phyloP scores from a whole-genome alignment of 192 early-diverging fungal species.

The Rhizophagus sp. region DNA sequence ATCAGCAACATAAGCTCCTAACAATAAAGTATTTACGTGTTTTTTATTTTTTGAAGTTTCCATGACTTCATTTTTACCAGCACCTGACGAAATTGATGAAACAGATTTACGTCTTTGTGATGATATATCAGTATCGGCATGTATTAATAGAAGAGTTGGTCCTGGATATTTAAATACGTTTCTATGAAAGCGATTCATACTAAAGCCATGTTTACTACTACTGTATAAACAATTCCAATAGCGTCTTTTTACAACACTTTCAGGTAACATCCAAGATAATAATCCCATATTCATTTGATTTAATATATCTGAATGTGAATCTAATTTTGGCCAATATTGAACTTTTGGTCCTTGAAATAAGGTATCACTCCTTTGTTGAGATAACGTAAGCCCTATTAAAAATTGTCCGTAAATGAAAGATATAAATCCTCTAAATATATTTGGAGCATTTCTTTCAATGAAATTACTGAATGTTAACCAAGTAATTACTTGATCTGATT shows the following conservation, averaged over 20 bases:
- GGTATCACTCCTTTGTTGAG: slow-evolving; percentile 2
- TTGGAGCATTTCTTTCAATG: slow-evolving; percentile 39
- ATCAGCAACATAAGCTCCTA: slow-evolving; percentile 53
- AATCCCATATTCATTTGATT: slow-evolving; percentile 39
- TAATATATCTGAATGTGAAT: slow-evolving; percentile 40
- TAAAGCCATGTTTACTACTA: slow-evolving; percentile 54
- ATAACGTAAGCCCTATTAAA: slow-evolving; percentile 38
- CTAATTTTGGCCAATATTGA: slow-evolving; percentile 25
- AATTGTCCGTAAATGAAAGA: slow-evolving; percentile 51
- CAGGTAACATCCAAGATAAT: slow-evolving; percentile 50
- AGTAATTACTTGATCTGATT: not conserved
- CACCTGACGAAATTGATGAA: slow-evolving; percentile 1
- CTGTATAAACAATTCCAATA: slow-evolving; percentile 46
- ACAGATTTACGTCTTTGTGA: not conserved
- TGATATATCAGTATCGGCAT: slow-evolving; percentile 15
- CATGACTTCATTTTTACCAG: slow-evolving; percentile 3
- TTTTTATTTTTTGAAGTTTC: slow-evolving; percentile 27
- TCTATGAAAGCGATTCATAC: slow-evolving; percentile 53
- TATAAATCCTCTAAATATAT: slow-evolving; percentile 43
- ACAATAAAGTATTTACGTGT: slow-evolving; percentile 37
- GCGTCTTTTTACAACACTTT: slow-evolving; percentile 26
- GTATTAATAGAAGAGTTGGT: slow-evolving; percentile 49
- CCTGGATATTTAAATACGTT: slow-evolving; percentile 58
- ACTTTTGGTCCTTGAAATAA: slow-evolving; percentile 6
- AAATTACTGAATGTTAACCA: slow-evolving; percentile 30